Conservation (phyloP, 768 basidiomycete genomes). For the Naganishia randhawae region DNA sequence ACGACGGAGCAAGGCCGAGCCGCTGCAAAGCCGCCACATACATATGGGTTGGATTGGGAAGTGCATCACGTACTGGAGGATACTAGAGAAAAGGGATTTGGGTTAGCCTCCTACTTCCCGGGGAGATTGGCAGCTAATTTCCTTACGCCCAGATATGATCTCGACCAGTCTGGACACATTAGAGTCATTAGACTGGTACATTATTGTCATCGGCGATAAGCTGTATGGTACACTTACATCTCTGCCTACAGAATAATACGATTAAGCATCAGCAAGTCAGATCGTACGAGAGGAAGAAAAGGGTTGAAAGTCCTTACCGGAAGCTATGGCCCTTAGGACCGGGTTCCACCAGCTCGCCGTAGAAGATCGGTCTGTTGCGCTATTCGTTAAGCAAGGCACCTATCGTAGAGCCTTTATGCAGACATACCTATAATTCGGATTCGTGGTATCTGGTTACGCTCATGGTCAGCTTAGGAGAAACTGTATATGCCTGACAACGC, state of each 20-base stretch:
- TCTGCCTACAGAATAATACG: conserved; percentile 57
- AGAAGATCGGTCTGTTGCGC: conserved; percentile 54
- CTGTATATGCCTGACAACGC: too few relatives aligned
- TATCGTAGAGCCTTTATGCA: background rate
- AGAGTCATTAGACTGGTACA: background rate
- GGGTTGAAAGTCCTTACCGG: conserved; percentile 55
- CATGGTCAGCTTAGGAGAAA: background rate
- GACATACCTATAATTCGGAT: conserved; percentile 49
- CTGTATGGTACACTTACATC: conserved; percentile 53
- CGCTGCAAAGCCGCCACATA: conserved; percentile 78
- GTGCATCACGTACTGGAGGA: conserved; percentile 73
- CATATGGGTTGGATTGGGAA: conserved; percentile 84
- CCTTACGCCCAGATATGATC: conserved; percentile 47
- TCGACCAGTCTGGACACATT: conserved; percentile 59
- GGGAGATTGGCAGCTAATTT: background rate
- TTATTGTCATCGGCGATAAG: too few relatives aligned
- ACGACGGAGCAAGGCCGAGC: conserved; percentile 58
- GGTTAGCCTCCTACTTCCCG: conserved; percentile 66
- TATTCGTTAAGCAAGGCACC: background rate
- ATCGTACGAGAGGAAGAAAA: background rate
- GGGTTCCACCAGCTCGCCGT: conserved; percentile 75
- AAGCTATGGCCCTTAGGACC: conserved; percentile 66
- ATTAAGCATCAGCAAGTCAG: background rate
- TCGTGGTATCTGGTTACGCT: conserved; percentile 35
- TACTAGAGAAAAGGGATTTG: conserved; percentile 56